Evolutionary conservation across 176 grass and related monocot species (phyloP).

Genomic region (Oryza glaberrima): DNA sequence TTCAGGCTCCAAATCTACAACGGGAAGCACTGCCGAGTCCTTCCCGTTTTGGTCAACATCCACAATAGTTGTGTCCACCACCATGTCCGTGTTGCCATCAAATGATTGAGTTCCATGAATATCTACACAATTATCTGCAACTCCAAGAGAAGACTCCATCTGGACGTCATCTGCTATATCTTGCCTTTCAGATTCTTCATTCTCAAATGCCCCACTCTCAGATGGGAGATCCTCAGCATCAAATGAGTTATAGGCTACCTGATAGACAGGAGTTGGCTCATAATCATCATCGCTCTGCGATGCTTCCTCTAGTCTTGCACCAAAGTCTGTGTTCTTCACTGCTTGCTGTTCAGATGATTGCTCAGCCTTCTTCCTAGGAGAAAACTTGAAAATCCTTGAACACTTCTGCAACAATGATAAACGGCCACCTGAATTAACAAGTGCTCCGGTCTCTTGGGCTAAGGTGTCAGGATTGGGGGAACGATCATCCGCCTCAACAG

Average conservation of each 20-base stretch:
- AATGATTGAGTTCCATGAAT: slow-evolving; percentile 40
- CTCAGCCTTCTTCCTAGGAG: slow-evolving; percentile 58
- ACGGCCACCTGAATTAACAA: slow-evolving; percentile 57
- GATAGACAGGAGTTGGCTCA: slow-evolving; percentile 75
- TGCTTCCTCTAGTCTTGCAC: slow-evolving; percentile 69
- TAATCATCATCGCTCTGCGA: slow-evolving; percentile 57
- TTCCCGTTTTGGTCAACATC: slow-evolving; percentile 66
- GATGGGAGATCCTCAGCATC: slow-evolving; percentile 45
- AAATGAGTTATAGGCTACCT: slow-evolving; percentile 55
- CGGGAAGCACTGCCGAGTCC: slow-evolving; percentile 37
- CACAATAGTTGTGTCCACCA: slow-evolving; percentile 41
- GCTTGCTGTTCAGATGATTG: slow-evolving; percentile 48
- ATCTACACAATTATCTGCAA: slow-evolving; percentile 82
- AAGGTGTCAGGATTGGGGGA: slow-evolving; percentile 45
- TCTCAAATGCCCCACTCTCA: slow-evolving; percentile 50
- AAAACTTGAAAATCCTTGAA: slow-evolving; percentile 77
- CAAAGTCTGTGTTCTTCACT: slow-evolving; percentile 56
- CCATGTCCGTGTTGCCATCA: slow-evolving; percentile 42
- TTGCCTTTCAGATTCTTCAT: slow-evolving; percentile 52
- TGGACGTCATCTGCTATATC: slow-evolving; percentile 51
- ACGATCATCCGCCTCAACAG: slow-evolving; percentile 41
- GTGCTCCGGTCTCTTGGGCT: slow-evolving; percentile 41
- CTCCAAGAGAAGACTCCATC: slow-evolving; percentile 70
- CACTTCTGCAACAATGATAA: slow-evolving; percentile 88
- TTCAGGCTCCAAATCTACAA: slow-evolving; percentile 53